Evolutionary conservation across 2,329 filamentous ascomycete species (phyloP).

Genomic region (Ceratocystis variospora): DNA sequence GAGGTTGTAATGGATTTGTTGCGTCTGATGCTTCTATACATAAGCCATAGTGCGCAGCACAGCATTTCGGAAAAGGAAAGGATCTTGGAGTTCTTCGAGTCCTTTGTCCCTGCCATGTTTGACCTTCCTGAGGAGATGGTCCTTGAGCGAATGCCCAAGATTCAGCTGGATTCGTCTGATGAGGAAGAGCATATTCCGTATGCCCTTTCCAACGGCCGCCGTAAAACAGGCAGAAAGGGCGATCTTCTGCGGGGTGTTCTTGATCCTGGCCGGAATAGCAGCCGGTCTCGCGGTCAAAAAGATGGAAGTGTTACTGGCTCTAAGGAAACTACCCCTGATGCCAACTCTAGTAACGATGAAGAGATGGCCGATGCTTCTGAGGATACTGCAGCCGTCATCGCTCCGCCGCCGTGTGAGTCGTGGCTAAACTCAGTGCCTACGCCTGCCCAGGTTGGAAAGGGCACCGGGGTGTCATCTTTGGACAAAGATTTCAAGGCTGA

Average conservation of each 20-base stretch:
- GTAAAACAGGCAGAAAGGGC: constrained; percentile 62
- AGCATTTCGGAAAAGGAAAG: constrained; percentile 60
- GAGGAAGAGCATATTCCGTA: constrained; percentile 62
- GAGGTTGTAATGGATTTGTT: constrained; percentile 51
- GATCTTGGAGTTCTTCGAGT: constrained; percentile 61
- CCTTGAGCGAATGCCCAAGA: constrained; percentile 50
- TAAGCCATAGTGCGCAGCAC: constrained; percentile 55
- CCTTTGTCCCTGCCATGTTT: constrained; percentile 64
- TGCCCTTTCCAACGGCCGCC: constrained; percentile 50
- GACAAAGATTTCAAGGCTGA: constrained; percentile 58
- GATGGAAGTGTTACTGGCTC: constrained; percentile 70
- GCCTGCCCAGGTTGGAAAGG: constrained; percentile 35
- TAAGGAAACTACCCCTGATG: constrained; percentile 79
- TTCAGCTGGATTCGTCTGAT: constrained; percentile 56
- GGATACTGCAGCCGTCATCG: constrained; percentile 46
- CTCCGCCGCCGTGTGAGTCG: constrained; percentile 32
- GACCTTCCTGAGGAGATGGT: constrained; percentile 58
- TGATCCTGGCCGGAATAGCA: constrained; percentile 60
- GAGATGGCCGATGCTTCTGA: constrained; percentile 52
- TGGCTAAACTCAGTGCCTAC: constrained; percentile 50
- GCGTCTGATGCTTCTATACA: constrained; percentile 49
- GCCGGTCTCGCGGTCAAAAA: constrained; percentile 56
- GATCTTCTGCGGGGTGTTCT: constrained; percentile 76
- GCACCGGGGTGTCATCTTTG: constrained; percentile 36
- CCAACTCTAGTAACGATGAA: constrained; percentile 62